Evolutionary conservation across 140 eudicot genomes (phyloP).

Genomic region (Cichorium intybus): DNA sequence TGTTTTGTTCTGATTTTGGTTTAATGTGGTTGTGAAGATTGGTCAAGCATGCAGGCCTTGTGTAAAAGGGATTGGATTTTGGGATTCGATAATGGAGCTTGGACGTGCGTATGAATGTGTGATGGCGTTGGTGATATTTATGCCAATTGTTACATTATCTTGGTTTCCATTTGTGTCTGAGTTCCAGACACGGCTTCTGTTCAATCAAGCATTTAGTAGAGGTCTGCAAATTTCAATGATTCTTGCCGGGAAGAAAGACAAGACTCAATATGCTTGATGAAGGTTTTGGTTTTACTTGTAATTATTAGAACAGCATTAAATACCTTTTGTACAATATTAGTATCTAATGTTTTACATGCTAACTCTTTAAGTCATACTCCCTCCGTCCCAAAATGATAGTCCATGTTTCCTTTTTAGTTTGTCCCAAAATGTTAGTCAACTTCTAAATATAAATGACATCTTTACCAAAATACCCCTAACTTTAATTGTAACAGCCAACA

Average conservation of each 20-base stretch:
- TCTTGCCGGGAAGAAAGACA: slow-evolving; percentile 87
- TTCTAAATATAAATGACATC: no score
- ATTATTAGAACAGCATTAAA: slow-evolving; percentile 1
- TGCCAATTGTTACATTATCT: slow-evolving; percentile 74
- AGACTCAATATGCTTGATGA: slow-evolving; percentile 30
- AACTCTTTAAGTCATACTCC: no score
- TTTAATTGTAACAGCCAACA: no score
- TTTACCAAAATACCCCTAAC: no score
- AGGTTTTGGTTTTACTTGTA: slow-evolving; percentile 17
- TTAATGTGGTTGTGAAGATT: slow-evolving; percentile 42
- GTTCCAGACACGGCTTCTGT: slow-evolving; percentile 84
- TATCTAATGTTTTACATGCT: slow-evolving; percentile 6
- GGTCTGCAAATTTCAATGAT: slow-evolving; percentile 98
- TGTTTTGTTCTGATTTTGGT: background rate
- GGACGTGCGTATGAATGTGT: slow-evolving; percentile 83
- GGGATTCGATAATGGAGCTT: slow-evolving; percentile 95
- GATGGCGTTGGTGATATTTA: slow-evolving; percentile 74
- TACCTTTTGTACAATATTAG: background rate
- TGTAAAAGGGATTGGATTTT: slow-evolving; percentile 66
- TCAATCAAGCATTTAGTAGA: slow-evolving; percentile 96
- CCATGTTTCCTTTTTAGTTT: no score
- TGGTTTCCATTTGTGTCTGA: slow-evolving; percentile 98
- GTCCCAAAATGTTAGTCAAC: no score
- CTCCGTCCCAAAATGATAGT: no score
- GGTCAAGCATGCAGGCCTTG: slow-evolving; percentile 83